Base-by-base conservation (phyloP, 2,329 filamentous ascomycete genomes). In the Ascochyta koolunga region DNA sequence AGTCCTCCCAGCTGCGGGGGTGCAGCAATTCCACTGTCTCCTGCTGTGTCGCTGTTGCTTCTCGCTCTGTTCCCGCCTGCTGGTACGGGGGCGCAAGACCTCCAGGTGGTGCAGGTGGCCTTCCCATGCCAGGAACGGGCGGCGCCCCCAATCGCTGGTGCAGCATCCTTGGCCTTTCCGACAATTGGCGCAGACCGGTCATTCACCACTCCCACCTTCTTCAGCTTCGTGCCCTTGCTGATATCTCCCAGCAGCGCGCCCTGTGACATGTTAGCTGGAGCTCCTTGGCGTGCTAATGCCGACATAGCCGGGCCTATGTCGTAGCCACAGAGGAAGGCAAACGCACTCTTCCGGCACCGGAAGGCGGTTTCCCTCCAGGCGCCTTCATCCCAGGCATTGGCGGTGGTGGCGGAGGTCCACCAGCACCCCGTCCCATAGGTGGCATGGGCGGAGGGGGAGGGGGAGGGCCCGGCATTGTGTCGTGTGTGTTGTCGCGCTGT, bases 171-270 rank as follows among this genome's bases (percentile, higher is more conserved):
- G 44, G 80, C 68, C 50, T 83, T 85, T 56, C 76, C 83, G 51
- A 97, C 74, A 44, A 83, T 67, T 0, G 93, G 93, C 7, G 91
- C 91, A 19, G 93, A 97, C 75, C 93, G 88, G 75, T 98, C 93
- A 77, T 98, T 97, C 64, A 93, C 90, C 50, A 91, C 88, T 27
- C 91, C 71, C 50, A 80, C 82, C 76, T 96, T 97, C 77, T 89
- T 96, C 54, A 98, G 82, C 57, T 80, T 79, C 63, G 79, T 82
- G 61, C 93, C 95, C 75, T 96, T 96, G 62, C 81, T 80, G 65
- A 99, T 99, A 75, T 98, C 93, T 69, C 86, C 83, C 38, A 98
- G 84, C 31, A 99, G 82, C 49, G 93, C 93, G 66, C 89, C 89
- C 93, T 98, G 49, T 55, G 44, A 24, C 42, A 41, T 48, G 63